Conservation (phyloP, 148 eudicot species). For the Mesembryanthemum crystallinum region DNA sequence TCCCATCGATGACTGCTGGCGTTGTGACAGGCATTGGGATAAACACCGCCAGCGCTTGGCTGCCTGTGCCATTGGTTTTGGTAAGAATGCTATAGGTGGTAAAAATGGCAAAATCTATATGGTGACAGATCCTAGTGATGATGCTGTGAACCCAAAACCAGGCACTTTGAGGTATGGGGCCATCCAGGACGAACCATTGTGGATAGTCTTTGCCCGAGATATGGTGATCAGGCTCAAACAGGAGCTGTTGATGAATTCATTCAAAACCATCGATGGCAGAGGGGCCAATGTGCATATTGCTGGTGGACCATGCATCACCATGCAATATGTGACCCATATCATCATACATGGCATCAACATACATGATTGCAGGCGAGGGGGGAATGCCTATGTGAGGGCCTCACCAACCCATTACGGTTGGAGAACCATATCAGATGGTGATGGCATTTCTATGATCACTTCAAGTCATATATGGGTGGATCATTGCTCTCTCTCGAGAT, state of each 20-base stretch:
- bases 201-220: constrained; percentile 81
- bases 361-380: constrained; percentile 82
- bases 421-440: constrained; percentile 96
- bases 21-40: constrained; percentile 75
- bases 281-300: constrained; percentile 82
- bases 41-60: constrained; percentile 74
- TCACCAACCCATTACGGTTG: constrained; percentile 79
- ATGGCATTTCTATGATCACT: constrained; percentile 69
- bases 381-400: constrained; percentile 91
- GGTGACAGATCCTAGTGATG: constrained; percentile 67
- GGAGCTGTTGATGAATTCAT: constrained; percentile 92
- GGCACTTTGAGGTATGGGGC: constrained; percentile 88
- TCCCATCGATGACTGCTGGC: constrained; percentile 92
- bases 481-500: constrained; percentile 77
- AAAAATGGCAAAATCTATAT: constrained; percentile 73
- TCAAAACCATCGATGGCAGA: constrained; percentile 84
- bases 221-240: constrained; percentile 76
- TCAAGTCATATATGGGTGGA: constrained; percentile 84
- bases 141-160: constrained; percentile 76
- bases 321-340: constrained; percentile 73
- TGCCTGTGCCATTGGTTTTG: constrained; percentile 81
- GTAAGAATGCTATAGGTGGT: constrained; percentile 84
- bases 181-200: constrained; percentile 70
- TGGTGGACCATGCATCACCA: constrained; percentile 73
- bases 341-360: constrained; percentile 82